These are phyloP conservation scores for Neoboletus brunneissimus DNA, from an alignment of 768 basidiomycete genomes.

Conservation along the genomic window DNA sequence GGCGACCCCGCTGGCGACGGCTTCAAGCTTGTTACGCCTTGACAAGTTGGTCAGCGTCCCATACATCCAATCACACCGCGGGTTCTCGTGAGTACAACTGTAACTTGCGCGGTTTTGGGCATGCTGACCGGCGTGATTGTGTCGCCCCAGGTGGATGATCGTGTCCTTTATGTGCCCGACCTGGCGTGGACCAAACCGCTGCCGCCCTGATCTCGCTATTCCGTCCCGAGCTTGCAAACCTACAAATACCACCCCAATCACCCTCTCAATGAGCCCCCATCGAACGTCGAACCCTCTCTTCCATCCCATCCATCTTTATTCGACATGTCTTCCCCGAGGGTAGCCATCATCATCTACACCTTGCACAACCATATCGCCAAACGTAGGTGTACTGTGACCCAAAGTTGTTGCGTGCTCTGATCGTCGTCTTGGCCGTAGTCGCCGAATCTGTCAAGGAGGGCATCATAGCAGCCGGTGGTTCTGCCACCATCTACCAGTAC, in stretches of 20 bases:
- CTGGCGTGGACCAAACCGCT: not conserved
- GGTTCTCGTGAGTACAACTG: slow-evolving; percentile 15
- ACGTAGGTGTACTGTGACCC: slow-evolving; percentile 41
- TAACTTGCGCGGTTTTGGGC: slow-evolving; percentile 11
- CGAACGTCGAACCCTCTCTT: not conserved
- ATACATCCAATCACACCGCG: not conserved
- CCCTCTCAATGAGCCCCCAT: not conserved
- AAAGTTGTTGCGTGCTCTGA: not conserved
- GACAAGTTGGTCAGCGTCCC: not conserved
- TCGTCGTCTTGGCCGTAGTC: slow-evolving; percentile 41
- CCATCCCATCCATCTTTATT: not conserved
- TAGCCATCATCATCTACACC: slow-evolving; percentile 73
- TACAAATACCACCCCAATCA: slow-evolving; percentile 15
- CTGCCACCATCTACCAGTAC: slow-evolving; percentile 54
- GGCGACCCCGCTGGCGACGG: no score
- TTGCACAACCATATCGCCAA: slow-evolving; percentile 72
- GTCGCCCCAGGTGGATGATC: not conserved
- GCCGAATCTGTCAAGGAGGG: slow-evolving; percentile 54
- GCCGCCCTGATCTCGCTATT: not conserved
- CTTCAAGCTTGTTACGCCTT: no score
- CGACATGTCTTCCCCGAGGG: slow-evolving; percentile 45
- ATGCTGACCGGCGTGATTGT: not conserved
- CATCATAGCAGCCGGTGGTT: slow-evolving; percentile 47
- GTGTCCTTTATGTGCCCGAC: slow-evolving; percentile 12
- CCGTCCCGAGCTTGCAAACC: not conserved